These are phyloP conservation scores for Didymella arachidicola DNA, from an alignment of 2,329 filamentous ascomycete species.

Conservation along the genomic window DNA sequence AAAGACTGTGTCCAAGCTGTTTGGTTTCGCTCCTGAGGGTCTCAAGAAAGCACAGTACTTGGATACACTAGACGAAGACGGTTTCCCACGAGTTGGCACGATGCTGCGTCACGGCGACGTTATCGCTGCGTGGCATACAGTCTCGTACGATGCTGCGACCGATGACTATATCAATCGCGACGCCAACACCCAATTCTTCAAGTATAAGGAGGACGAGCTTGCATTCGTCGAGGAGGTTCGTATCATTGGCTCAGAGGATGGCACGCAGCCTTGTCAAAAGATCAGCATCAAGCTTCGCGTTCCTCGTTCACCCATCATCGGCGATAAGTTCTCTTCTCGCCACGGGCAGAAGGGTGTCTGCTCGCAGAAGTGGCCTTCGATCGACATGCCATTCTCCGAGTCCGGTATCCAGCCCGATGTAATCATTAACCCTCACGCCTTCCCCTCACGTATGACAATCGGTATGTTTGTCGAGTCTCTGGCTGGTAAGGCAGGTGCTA, in stretches of 20 bases:
- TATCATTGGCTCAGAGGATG: constrained; percentile 83
- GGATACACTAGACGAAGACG: constrained; percentile 82
- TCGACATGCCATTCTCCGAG: constrained; percentile 97
- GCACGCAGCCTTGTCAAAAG: constrained; percentile 82
- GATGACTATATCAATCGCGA: constrained; percentile 85
- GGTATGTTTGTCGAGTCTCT: constrained; percentile 99
- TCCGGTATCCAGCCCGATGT: constrained; percentile 95
- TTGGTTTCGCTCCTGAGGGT: constrained; percentile 85
- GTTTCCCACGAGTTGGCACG: constrained; percentile 81
- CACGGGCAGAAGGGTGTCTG: constrained; percentile 98
- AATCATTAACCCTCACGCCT: constrained; percentile 99
- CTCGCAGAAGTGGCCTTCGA: constrained; percentile 92
- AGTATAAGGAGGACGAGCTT: constrained; percentile 91
- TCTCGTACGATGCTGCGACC: constrained; percentile 75
- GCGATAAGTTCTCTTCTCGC: constrained; percentile 98
- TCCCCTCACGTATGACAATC: constrained; percentile 99
- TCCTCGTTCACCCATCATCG: constrained; percentile 88
- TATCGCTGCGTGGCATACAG: constrained; percentile 88
- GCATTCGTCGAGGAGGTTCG: constrained; percentile 94
- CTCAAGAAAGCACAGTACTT: constrained; percentile 75
- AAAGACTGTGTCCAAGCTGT: constrained; percentile 79
- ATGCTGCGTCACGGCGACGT: constrained; percentile 81
- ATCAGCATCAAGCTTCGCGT: constrained; percentile 93
- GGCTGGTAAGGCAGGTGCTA: constrained; percentile 90
- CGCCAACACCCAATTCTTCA: constrained; percentile 83